phyloP scores from a whole-genome alignment of 2,329 filamentous ascomycete species.

The Nigrograna mackinnonii region DNA sequence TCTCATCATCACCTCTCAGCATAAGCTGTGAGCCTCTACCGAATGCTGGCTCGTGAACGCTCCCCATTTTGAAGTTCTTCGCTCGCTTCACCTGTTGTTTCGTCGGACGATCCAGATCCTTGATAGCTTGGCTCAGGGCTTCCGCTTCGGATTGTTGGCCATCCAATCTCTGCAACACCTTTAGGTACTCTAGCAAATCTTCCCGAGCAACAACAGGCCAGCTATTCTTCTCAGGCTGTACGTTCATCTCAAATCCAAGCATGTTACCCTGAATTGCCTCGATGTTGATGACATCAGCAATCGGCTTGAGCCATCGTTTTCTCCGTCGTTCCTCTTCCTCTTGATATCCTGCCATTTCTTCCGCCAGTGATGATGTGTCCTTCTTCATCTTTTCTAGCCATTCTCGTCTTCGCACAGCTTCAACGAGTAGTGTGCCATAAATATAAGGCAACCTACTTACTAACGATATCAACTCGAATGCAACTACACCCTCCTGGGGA shows the following conservation, averaged over 20 bases:
- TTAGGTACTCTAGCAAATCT: conserved; percentile 76
- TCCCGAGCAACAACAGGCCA: conserved; percentile 80
- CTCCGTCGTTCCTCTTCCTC: conserved; percentile 90
- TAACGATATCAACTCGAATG: conserved; percentile 78
- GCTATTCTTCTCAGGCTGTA: conserved; percentile 75
- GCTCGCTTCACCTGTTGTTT: conserved; percentile 84
- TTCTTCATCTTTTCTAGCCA: conserved; percentile 89
- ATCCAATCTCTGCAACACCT: conserved; percentile 65
- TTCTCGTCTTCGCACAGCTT: conserved; percentile 83
- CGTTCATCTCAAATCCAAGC: conserved; percentile 80
- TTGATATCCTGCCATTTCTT: conserved; percentile 89
- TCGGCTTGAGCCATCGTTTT: conserved; percentile 86
- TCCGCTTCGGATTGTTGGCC: conserved; percentile 68
- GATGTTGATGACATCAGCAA: conserved; percentile 72
- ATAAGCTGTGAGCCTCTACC: conserved; percentile 80
- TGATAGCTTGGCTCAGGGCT: conserved; percentile 75
- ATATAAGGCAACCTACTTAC: conserved; percentile 84
- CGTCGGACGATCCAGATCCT: conserved; percentile 79
- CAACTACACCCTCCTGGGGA: conserved; percentile 74
- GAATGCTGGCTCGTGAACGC: conserved; percentile 85
- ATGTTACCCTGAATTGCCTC: conserved; percentile 71
- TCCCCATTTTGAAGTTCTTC: conserved; percentile 95
- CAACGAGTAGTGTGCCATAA: conserved; percentile 86
- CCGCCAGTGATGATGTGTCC: conserved; percentile 84
- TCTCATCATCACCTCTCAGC: conserved; percentile 84